These are phyloP conservation scores for Inga laurina DNA, from an alignment of 306 rosid species.

Conservation along the genomic window DNA sequence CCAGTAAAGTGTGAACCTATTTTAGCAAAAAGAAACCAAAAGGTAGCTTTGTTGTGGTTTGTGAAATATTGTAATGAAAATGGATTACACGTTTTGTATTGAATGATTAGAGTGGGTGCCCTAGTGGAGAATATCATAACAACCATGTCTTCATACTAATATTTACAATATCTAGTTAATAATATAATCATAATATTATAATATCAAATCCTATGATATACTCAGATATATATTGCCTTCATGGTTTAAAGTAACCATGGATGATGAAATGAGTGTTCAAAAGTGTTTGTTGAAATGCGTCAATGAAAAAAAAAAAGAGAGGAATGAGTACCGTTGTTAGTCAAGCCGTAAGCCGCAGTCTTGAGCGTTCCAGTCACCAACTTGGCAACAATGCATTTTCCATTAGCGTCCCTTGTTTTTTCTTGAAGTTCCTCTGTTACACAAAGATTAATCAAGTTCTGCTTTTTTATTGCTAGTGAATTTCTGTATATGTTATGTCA, in stretches of 20 bases:
- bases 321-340: conserved; percentile 47
- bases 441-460: background rate
- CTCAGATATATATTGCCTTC: too few relatives aligned
- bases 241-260: background rate
- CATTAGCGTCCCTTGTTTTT: conserved; percentile 38
- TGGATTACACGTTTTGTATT: too few relatives aligned
- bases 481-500: background rate
- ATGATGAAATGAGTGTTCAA: background rate
- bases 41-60: background rate
- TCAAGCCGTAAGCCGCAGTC: conserved; percentile 50
- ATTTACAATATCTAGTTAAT: too few relatives aligned
- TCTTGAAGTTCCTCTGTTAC: conserved; percentile 56
- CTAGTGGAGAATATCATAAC: too few relatives aligned
- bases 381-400: conserved; percentile 50
- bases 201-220: too few relatives aligned
- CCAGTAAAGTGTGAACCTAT: conserved; percentile 57
- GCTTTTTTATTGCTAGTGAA: background rate
- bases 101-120: too few relatives aligned
- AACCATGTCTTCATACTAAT: too few relatives aligned
- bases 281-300: background rate
- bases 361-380: conserved; percentile 24
- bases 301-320: background rate
- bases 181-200: too few relatives aligned
- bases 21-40: background rate
- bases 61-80: too few relatives aligned